Evolutionary conservation across 148 eudicot genomes (phyloP).

Genomic region (Selenicereus undatus): DNA sequence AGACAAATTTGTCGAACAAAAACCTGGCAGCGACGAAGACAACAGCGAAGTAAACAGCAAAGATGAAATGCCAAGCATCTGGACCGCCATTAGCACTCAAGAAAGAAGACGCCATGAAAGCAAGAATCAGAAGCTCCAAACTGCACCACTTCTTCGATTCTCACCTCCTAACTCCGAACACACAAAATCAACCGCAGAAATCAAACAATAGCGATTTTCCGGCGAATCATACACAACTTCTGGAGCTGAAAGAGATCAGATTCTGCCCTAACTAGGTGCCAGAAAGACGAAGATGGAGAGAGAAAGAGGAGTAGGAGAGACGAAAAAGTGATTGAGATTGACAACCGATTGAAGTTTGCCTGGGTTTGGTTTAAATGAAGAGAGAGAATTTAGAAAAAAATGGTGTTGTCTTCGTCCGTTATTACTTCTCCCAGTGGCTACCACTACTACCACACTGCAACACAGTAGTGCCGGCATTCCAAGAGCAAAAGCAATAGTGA

Average conservation of each 20-base stretch:
- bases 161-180: background rate
- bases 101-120: constrained; percentile 58
- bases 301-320: background rate
- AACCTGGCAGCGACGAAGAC: constrained; percentile 61
- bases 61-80: constrained; percentile 45
- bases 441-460: background rate
- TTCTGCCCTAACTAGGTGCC: background rate
- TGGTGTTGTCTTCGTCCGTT: background rate
- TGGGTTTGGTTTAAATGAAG: background rate
- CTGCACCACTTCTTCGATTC: background rate
- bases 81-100: constrained; percentile 35
- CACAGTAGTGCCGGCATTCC: too few species aligned
- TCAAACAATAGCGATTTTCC: background rate
- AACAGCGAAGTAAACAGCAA: constrained; percentile 55
- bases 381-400: background rate
- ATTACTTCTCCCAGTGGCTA: background rate
- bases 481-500: too few species aligned
- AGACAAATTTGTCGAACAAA: constrained; percentile 65
- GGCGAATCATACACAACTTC: background rate
- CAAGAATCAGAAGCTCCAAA: background rate
- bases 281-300: background rate
- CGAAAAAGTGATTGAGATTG: background rate
- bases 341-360: background rate
- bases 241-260: background rate
- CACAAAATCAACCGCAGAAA: background rate